Percentiles rank a stretch among this genome's conserved stretches.
phyloP scores from a whole-genome alignment of 73 alveolate genomes.

The Stentor coeruleus region DNA sequence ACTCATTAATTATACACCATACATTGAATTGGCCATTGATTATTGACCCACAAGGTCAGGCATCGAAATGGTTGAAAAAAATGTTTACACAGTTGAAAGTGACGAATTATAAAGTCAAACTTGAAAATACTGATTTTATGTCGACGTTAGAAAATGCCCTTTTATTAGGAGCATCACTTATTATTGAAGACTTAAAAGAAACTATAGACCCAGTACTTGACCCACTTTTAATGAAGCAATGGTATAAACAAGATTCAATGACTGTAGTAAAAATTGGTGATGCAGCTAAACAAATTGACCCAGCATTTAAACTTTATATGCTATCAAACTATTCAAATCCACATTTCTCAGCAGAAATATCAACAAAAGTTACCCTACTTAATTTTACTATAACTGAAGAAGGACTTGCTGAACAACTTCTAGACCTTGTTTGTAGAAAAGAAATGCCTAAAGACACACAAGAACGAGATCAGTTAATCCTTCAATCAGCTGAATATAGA shows the following conservation, averaged over 20 bases:
- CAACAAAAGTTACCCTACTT: conserved; percentile 90
- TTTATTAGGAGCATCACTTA: conserved; percentile 75
- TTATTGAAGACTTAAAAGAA: conserved; percentile 84
- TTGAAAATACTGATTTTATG: conserved; percentile 50
- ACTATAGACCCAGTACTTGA: conserved; percentile 87
- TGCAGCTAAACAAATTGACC: conserved; percentile 74
- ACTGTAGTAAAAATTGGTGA: conserved; percentile 74
- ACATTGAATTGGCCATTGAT: conserved; percentile 87
- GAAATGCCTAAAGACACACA: conserved; percentile 92
- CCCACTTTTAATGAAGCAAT: conserved; percentile 77
- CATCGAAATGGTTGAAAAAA: conserved; percentile 77
- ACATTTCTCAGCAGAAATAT: conserved; percentile 92
- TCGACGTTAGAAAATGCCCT: conserved; percentile 72
- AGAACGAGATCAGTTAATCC: conserved; percentile 67
- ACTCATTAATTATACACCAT: conserved; percentile 83
- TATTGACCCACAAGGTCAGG: conserved; percentile 96
- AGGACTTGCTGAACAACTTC: conserved; percentile 90
- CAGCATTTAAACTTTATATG: conserved; percentile 84
- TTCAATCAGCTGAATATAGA: conserved; percentile 78
- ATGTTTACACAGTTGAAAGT: conserved; percentile 47
- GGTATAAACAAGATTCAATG: conserved; percentile 60
- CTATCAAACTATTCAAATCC: conserved; percentile 93
- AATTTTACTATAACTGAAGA: conserved; percentile 97
- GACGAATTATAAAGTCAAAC: conserved; percentile 31
- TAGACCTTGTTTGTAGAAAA: conserved; percentile 88